Base-by-base conservation (phyloP, 768 basidiomycete species). In the Mycena floridula region DNA sequence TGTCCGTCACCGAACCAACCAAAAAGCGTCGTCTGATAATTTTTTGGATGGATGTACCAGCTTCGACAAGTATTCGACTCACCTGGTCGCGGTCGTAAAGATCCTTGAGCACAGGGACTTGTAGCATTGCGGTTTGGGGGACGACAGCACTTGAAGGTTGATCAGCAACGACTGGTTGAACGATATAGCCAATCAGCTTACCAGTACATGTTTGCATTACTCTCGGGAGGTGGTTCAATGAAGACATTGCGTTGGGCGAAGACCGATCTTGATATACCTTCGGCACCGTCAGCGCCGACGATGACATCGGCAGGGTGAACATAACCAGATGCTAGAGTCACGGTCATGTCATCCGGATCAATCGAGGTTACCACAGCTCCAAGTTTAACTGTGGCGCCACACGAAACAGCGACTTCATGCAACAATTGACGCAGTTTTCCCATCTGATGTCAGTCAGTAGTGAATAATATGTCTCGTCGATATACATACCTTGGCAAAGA, bases 221-320 rank as follows among this genome's bases (percentile, higher is more conserved):
- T 15, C 50, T 57, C 49, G 3, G 50, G 46, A 5, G 53, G 45
- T 0, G 50, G 55, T n/a, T 22, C 37, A 16, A 51, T 47, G 12
- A 46, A 43, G 15, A 59, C 56, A 18, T 63, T 64, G 27, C 64
- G 56, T 11, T 59, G 52, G 1, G 57, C 62, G 11, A 64, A 44
- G 2, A 75, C 56, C 3, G 61, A 53, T 20, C 66, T 53, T 7
- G 68, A 59, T 24, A 72, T 20, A 18, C 78, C 76, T 4, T 54
- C 50, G 21, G 54, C 50, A 3, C 80, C 80, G 50, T 81, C 80
- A 1, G 80, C 78, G 12, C 79, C 79, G 40, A 82, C 59, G 45
- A 82, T 66, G 20, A 80, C 64, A 53, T 82, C 72, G 15, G 70
- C 76, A 4, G 47, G 56, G 11, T 79, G 42, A 9, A 56, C 61